These are phyloP conservation scores for Cymbidium sinense DNA, from an alignment of 106 monocot genomes.

Conservation along the genomic window DNA sequence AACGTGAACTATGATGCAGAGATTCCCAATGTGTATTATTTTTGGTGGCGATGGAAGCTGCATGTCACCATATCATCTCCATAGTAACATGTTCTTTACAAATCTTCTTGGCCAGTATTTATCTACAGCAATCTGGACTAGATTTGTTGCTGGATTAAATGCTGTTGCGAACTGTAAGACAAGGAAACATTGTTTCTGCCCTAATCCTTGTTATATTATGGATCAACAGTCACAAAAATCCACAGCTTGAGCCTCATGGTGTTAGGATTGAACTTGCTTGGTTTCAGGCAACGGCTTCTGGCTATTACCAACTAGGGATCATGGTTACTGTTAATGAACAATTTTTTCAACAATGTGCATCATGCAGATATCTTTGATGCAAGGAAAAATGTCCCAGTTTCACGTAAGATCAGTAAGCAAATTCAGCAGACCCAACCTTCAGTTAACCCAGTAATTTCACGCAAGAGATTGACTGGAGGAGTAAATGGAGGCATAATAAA, in stretches of 20 bases:
- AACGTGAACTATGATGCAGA: conserved; percentile 46
- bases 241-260: conserved; percentile 57
- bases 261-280: conserved; percentile 72
- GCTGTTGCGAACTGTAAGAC: conserved; percentile 63
- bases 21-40: conserved; percentile 88
- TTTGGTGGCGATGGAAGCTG: conserved; percentile 95
- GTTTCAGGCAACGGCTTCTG: conserved; percentile 92
- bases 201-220: conserved; percentile 54
- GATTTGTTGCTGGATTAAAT: conserved; percentile 77
- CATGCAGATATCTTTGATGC: conserved; percentile 34
- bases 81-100: conserved; percentile 65
- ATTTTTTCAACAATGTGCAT: conserved; percentile 26
- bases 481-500: conserved; percentile 80
- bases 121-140: conserved; percentile 69
- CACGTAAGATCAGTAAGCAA: conserved; percentile 22
- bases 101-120: conserved; percentile 93
- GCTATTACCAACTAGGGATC: conserved; percentile 86
- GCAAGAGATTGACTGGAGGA: conserved; percentile 69
- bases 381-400: conserved; percentile 36
- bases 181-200: conserved; percentile 49
- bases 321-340: conserved; percentile 45
- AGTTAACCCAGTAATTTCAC: conserved; percentile 32
- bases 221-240: conserved; percentile 72
- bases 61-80: conserved; percentile 87
- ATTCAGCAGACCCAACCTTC: conserved; percentile 44